Evolutionary conservation across 2,329 filamentous ascomycete genomes (phyloP), one percentile per base, ranked within the genome.

Genomic region (Cladosporium velox): DNA sequence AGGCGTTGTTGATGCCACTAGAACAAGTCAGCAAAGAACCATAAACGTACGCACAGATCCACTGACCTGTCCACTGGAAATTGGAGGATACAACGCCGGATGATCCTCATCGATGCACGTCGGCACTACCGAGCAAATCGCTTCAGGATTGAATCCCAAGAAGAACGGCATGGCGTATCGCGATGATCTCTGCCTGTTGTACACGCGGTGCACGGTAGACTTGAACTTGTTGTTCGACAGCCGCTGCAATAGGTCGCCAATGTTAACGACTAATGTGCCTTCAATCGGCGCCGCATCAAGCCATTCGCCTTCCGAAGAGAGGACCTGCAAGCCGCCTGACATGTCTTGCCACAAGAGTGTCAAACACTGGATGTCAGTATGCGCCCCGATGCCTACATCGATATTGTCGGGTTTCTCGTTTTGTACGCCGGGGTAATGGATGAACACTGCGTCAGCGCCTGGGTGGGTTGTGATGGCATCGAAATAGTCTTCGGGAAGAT

Each of bases 381-480:
- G 75, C n/a, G 70, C 68, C 12, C 72, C 72, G 21, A 72, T 51
- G 7, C 64, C 64, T 14, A 59, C 47, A 52, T 41, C 54, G 15
- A 52, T 38, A 18, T 58, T 47, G 61, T 65, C 70, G 24, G 68
- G 59, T 26, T 72, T 49, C 21, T 58, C 18, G 4, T 21, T n/a
- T 35, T 26, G 24, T 15, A 35, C 14, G 11, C 61, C 30, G 15
- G 61, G 57, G 15, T 41, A 65, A 7, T 75, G 77, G 68, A 86
- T 85, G 10, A 86, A 77, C 7, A 85, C 75, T 3, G 84, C 86
- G 62, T 86, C 78, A 14, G 71, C 74, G 34, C 80, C 78, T 79
- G 65, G n/a, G 24, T 32, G 28, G 47, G 32, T 44, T 12, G 57
- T 61, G 6, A 62, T 34, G n/a, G 59, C 59, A 15, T 30, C 59